Evolutionary conservation across 164 flowering plant genomes (phyloP).

Genomic region (Magnolia sinica): DNA sequence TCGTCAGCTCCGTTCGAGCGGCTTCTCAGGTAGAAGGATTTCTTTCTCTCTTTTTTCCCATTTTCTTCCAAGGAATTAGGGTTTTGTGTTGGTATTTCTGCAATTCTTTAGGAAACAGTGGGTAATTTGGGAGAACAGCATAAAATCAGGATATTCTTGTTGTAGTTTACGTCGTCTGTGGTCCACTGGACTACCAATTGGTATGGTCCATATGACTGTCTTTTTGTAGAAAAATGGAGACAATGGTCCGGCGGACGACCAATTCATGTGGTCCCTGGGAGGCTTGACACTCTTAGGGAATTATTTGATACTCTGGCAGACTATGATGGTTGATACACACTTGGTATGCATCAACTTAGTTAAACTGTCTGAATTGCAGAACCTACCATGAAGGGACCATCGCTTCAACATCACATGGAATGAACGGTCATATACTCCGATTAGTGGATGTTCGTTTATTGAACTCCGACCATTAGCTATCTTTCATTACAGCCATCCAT

Average conservation of each 20-base stretch:
- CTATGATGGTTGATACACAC: too few species aligned
- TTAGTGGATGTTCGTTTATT: too few species aligned
- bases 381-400: too few species aligned
- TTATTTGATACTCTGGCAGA: too few species aligned
- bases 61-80: background rate
- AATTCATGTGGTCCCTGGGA: background rate
- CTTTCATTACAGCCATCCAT: too few species aligned
- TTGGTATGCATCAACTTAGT: too few species aligned
- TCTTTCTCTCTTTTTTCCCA: background rate
- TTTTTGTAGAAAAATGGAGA: background rate
- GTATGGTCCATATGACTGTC: background rate
- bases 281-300: background rate
- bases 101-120: background rate
- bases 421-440: too few species aligned
- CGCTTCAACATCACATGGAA: too few species aligned
- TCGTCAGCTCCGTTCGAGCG: conserved; percentile 32
- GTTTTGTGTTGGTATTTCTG: background rate
- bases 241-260: background rate
- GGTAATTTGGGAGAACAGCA: background rate
- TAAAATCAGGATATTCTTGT: background rate
- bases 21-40: conserved; percentile 40
- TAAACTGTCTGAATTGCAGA: too few species aligned
- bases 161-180: background rate
- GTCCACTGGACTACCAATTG: background rate
- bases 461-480: too few species aligned